A percentile compares a stretch with the other conserved stretches of the same genome.
phyloP scores from a whole-genome alignment of 2,329 filamentous ascomycete species.

The Diaporthe citrichinensis region DNA sequence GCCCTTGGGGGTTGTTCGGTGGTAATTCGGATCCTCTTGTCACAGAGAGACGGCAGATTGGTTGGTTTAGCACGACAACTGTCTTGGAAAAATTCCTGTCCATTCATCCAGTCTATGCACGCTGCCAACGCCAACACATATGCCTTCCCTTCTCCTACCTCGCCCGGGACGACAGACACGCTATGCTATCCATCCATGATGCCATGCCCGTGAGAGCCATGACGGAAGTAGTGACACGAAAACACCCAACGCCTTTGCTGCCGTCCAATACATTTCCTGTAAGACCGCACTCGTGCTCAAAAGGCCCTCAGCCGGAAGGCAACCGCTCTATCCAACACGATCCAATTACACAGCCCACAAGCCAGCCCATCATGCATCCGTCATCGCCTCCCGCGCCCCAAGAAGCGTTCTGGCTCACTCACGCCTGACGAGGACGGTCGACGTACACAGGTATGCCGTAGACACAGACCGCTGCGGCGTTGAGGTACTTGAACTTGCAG shows the following conservation, averaged over 20 bases:
- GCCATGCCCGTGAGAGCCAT: conserved; percentile 21
- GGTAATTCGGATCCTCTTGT: neutral
- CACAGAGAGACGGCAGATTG: neutral
- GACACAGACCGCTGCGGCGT: conserved; percentile 92
- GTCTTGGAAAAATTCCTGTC: neutral
- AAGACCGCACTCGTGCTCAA: conserved; percentile 22
- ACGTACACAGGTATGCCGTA: conserved; percentile 96
- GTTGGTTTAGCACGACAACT: neutral
- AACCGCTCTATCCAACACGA: neutral
- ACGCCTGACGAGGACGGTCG: conserved; percentile 44
- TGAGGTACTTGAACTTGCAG: conserved; percentile 92
- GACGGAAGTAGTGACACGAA: conserved; percentile 29
- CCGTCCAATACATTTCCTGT: conserved; percentile 30
- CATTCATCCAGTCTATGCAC: conserved; percentile 10
- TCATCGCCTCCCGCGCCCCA: neutral
- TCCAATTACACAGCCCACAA: neutral
- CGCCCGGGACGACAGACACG: conserved; percentile 11
- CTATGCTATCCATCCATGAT: conserved; percentile 24
- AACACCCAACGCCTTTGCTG: conserved; percentile 23
- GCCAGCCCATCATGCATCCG: conserved; percentile 5
- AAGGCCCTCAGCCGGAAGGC: neutral
- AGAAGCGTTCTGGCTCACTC: neutral
- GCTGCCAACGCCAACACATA: conserved; percentile 26
- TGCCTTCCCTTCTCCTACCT: conserved; percentile 5
- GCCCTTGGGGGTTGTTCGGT: neutral